phyloP scores from a whole-genome alignment of 768 basidiomycete genomes.

The Tylopilus subfusipes region DNA sequence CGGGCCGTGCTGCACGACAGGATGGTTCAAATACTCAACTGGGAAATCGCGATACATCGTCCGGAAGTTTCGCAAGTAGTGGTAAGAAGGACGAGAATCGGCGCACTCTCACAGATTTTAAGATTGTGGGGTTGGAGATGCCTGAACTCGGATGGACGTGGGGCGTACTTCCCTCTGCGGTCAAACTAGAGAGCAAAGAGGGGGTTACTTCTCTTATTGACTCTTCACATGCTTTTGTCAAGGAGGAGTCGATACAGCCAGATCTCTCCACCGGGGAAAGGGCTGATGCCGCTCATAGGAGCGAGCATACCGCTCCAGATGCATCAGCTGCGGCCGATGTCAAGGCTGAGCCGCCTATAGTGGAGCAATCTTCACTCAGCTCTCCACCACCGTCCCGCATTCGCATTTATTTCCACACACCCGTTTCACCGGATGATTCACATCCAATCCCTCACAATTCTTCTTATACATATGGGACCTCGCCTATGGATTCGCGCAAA shows the following conservation, averaged over 20 bases:
- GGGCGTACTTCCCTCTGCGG: slow-evolving; percentile 54
- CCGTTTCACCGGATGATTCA: slow-evolving; percentile 77
- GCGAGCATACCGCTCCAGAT: slow-evolving; percentile 26
- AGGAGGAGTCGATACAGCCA: slow-evolving; percentile 30
- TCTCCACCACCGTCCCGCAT: slow-evolving; percentile 71
- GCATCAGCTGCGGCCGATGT: slow-evolving; percentile 30
- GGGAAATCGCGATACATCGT: slow-evolving; percentile 48
- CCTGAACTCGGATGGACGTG: slow-evolving; percentile 82
- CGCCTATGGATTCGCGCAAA: slow-evolving; percentile 60
- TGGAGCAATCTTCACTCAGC: slow-evolving; percentile 30
- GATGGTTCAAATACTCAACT: slow-evolving; percentile 34
- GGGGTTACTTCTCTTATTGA: slow-evolving; percentile 30
- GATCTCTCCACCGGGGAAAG: slow-evolving; percentile 20
- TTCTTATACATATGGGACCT: slow-evolving; percentile 36
- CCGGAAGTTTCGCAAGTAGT: slow-evolving; percentile 42
- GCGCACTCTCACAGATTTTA: slow-evolving; percentile 96
- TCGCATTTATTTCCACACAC: slow-evolving; percentile 90
- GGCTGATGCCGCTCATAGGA: slow-evolving; percentile 16
- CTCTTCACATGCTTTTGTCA: slow-evolving; percentile 30
- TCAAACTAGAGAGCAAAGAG: slow-evolving; percentile 39
- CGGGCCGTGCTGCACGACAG: slow-evolving; percentile 38
- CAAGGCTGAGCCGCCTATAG: slow-evolving; percentile 28
- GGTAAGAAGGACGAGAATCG: slow-evolving; percentile 87
- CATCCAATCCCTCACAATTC: slow-evolving; percentile 67
- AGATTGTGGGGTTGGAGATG: slow-evolving; percentile 88